A percentile compares a stretch with the other conserved stretches of the same genome.
These are phyloP conservation scores for Santalum album DNA, from an alignment of 164 flowering plant species.

Conservation along the genomic window DNA sequence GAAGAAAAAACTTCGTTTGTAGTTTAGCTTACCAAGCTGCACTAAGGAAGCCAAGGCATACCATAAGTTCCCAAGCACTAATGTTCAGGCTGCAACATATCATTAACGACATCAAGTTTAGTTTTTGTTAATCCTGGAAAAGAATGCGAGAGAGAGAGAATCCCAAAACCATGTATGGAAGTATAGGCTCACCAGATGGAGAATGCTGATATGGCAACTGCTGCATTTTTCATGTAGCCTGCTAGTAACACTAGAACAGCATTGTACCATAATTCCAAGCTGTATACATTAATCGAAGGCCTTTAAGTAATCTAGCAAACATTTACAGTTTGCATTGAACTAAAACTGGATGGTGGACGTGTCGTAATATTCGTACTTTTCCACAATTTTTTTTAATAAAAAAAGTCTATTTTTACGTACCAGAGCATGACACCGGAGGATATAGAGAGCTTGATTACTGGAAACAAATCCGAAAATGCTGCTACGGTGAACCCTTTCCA, in stretches of 20 bases:
- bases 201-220: constrained; percentile 27
- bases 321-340: too few species aligned
- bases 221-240: constrained; percentile 32
- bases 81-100: constrained; percentile 28
- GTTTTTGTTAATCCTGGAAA: too few species aligned
- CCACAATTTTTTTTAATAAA: not conserved
- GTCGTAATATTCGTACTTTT: too few species aligned
- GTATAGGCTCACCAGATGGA: constrained; percentile 22
- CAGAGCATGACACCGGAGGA: constrained; percentile 12
- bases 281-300: too few species aligned
- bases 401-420: not conserved
- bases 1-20: not conserved
- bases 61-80: constrained; percentile 25
- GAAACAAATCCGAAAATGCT: constrained; percentile 1
- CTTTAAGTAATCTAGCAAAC: too few species aligned
- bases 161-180: too few species aligned
- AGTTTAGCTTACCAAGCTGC: constrained; percentile 24
- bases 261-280: constrained; percentile 39
- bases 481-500: constrained; percentile 2
- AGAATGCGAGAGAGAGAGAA: not conserved
- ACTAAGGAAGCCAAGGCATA: constrained; percentile 26
- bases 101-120: not conserved
- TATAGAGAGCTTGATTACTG: constrained; percentile 3
- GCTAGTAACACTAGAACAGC: constrained; percentile 32
- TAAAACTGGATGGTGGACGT: too few species aligned